Evolutionary conservation across 805 yeast genomes (phyloP).

Genomic region (Wickerhamomyces hampshirensis): DNA sequence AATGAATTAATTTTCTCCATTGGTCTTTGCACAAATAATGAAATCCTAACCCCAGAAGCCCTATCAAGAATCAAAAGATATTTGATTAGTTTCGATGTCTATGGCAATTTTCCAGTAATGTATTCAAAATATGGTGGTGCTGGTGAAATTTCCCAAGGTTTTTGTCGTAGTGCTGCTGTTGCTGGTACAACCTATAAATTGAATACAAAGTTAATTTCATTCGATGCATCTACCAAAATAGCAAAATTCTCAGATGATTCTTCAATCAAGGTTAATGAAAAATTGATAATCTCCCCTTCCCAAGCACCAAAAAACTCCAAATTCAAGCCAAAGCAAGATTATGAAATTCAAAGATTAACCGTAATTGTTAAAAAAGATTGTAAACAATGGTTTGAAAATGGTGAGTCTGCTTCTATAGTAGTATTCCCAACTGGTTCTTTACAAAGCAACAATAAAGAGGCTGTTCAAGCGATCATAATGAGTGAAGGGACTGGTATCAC

Average conservation of each 20-base stretch:
- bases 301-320: constrained; percentile 44
- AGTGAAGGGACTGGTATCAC: constrained; percentile 87
- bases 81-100: constrained; percentile 78
- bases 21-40: constrained; percentile 64
- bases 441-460: constrained; percentile 53
- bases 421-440: constrained; percentile 89
- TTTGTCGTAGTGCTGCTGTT: constrained; percentile 96
- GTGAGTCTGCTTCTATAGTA: constrained; percentile 80
- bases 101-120: constrained; percentile 91
- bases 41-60: constrained; percentile 68
- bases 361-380: constrained; percentile 85
- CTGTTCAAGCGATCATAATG: constrained; percentile 84
- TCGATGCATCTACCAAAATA: constrained; percentile 58
- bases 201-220: constrained; percentile 58
- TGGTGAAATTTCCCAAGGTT: constrained; percentile 94
- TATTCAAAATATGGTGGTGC: constrained; percentile 93
- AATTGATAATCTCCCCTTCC: constrained; percentile 71
- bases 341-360: constrained; percentile 67
- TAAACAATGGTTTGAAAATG: constrained; percentile 85
- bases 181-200: constrained; percentile 94
- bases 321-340: constrained; percentile 40
- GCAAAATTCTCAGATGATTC: constrained; percentile 78
- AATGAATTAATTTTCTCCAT: constrained; percentile 82
- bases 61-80: constrained; percentile 79
- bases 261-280: constrained; percentile 69